Base-by-base conservation (phyloP, 2,329 filamentous ascomycete genomes). In the Botrytis fabae region DNA sequence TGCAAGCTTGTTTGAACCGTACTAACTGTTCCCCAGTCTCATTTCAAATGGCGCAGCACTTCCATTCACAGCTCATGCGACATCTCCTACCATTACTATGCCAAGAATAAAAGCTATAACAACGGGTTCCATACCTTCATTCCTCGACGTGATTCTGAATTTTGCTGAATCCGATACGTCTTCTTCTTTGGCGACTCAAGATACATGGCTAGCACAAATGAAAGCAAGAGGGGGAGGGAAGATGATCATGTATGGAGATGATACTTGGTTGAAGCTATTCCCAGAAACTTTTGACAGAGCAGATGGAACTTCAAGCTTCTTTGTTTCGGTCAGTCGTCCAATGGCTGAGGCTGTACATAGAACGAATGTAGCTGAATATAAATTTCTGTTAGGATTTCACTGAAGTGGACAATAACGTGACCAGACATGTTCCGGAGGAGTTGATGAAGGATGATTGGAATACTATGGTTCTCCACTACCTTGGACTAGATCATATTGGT, bases 51-150 rank as follows among this genome's bases (percentile, higher is more conserved):
- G 95, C 74, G 87, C 88, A 73, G 97, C 96, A 10, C 86, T 98
- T 54, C 96, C 96, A 4, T 99, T 97, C 81, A 99, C 96, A 46
- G 95, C 95, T 48, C 92, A 97, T 86, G 96, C 96, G 28, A 92
- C 93, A n/a, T 94, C 97, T 69, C 96, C 96, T 2, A 99, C 96
- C 12, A 95, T 99, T 75, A 99, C 96, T 28, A 98, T 99, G 96
- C 96, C 96, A 60, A 91, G 95, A 75, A 91, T 99, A 79, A 99
- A 99, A 84, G 94, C 96, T 66, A 94, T 99, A 76, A 99, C 96
- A 0, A 98, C 96, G 1, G 96, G 96, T 75, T 98, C 95, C 2
- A 96, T 97, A n/a, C 96, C 96, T 4, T 98, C 95, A 2, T 99
- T 99, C 82, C 89, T 98, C 74, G 96, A 99, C 82, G 92, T 98